A percentile compares a stretch with the other conserved stretches of the same genome.
Evolutionary conservation across 805 yeast genomes (phyloP).

Genomic region (Schwanniomyces vanrijiae): DNA sequence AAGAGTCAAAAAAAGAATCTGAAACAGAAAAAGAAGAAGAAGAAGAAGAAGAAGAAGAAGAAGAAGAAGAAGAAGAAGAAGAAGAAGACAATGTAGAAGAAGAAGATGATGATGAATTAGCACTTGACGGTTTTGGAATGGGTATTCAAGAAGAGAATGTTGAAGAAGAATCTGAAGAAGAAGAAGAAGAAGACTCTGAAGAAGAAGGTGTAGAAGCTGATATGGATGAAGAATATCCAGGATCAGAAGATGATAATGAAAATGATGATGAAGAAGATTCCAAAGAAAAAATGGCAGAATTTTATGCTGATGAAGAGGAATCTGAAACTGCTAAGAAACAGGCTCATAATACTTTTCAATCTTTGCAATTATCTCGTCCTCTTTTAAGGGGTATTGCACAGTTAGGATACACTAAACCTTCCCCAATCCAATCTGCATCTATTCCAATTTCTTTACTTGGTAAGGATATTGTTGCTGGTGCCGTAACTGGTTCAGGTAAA

Average conservation of each 20-base stretch:
- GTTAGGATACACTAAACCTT: conserved; percentile 83
- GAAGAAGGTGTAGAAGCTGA: conserved; percentile 29
- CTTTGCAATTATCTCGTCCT: conserved; percentile 85
- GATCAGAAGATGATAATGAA: conserved; percentile 27
- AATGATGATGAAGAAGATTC: conserved; percentile 50
- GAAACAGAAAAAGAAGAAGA: conserved; percentile 22
- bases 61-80: conserved; percentile 31
- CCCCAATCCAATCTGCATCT: conserved; percentile 91
- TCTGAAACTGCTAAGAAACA: conserved; percentile 43
- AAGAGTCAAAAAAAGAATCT: conserved; percentile 17
- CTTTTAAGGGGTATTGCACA: conserved; percentile 78
- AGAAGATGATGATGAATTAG: conserved; percentile 36
- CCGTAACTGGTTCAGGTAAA: conserved; percentile 99
- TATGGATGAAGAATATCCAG: conserved; percentile 36
- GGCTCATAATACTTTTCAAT: conserved; percentile 66
- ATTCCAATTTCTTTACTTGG: conserved; percentile 93
- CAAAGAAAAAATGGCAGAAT: conserved; percentile 79
- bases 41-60: conserved; percentile 19
- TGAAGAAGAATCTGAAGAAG: conserved; percentile 23
- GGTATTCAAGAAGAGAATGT: conserved; percentile 44
- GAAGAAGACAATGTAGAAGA: conserved; percentile 31
- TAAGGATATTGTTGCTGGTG: conserved; percentile 97
- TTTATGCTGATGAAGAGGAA: conserved; percentile 64
- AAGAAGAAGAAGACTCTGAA: conserved; percentile 21
- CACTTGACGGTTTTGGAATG: conserved; percentile 47